Conservation (phyloP, 257 asterid genomes). For the Euphrasia confusa region DNA sequence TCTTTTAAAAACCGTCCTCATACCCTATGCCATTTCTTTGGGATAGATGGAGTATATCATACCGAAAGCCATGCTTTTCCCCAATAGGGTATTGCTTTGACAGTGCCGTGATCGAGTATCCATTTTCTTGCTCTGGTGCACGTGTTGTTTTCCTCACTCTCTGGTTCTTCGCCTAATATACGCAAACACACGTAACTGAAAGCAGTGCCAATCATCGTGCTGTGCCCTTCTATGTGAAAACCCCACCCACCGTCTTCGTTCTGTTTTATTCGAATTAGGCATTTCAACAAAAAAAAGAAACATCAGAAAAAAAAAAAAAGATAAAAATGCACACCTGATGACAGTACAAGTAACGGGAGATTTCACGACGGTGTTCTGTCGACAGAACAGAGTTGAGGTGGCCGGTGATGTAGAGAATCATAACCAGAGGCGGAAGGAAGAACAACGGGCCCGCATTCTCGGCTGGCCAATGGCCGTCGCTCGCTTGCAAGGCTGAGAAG, state of each 20-base stretch:
- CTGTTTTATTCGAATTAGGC: constrained; percentile 24
- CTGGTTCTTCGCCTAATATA: constrained; percentile 55
- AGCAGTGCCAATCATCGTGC: constrained; percentile 67
- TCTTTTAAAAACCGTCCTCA: no score
- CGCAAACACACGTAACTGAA: constrained; percentile 68
- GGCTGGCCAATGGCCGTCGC: constrained; percentile 90
- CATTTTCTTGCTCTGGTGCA: constrained; percentile 67
- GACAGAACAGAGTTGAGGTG: constrained; percentile 52
- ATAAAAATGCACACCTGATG: constrained; percentile 47
- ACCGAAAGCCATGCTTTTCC: constrained; percentile 83
- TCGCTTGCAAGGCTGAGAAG: constrained; percentile 77
- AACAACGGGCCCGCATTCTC: constrained; percentile 79
- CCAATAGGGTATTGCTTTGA: constrained; percentile 64
- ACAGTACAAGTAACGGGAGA: constrained; percentile 59
- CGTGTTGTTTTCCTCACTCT: constrained; percentile 43
- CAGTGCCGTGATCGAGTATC: constrained; percentile 77
- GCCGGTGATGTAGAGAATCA: constrained; percentile 55
- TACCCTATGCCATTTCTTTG: no score
- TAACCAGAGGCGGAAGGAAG: constrained; percentile 82
- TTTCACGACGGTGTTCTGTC: constrained; percentile 55
- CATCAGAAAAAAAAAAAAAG: neutral
- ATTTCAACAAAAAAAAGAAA: neutral
- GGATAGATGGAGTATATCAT: neutral
- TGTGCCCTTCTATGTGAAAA: constrained; percentile 66
- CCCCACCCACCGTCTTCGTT: constrained; percentile 92